Conservation (phyloP, 176 grass and related monocot species). For the Zoysia japonica region DNA sequence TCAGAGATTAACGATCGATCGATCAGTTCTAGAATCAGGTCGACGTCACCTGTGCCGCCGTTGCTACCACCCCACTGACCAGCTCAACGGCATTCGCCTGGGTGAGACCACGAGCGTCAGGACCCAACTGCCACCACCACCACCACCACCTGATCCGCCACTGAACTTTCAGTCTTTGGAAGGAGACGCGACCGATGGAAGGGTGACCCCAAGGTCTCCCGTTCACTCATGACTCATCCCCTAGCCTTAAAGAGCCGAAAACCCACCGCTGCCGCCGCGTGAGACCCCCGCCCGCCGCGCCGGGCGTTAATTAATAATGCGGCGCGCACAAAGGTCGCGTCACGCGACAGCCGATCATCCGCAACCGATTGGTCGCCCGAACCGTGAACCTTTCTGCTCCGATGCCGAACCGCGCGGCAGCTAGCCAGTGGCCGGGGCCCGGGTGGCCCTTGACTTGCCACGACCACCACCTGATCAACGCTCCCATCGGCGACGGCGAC, state of each 20-base stretch:
- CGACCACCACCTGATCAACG: neutral
- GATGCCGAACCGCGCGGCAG: neutral
- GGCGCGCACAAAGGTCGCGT: conserved; percentile 30
- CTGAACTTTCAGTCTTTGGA: no score
- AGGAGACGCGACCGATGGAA: neutral
- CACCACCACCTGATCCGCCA: no score
- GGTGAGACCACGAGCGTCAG: no score
- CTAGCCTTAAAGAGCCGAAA: conserved; percentile 35
- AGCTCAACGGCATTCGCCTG: neutral
- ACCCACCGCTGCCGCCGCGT: neutral
- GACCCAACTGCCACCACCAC: neutral
- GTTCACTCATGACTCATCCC: neutral
- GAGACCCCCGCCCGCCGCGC: neutral
- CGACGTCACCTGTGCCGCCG: neutral
- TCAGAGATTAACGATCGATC: neutral
- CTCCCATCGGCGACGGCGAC: neutral
- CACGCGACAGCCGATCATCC: neutral
- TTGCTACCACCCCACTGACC: neutral
- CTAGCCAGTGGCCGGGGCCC: no score
- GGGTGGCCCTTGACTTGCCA: neutral
- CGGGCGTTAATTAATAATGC: conserved; percentile 3
- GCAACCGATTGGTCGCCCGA: neutral
- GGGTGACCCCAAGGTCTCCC: neutral
- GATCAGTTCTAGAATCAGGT: neutral
- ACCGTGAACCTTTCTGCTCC: neutral